phyloP scores from a whole-genome alignment of 176 grass and related monocot genomes.

The Bromus sterilis region DNA sequence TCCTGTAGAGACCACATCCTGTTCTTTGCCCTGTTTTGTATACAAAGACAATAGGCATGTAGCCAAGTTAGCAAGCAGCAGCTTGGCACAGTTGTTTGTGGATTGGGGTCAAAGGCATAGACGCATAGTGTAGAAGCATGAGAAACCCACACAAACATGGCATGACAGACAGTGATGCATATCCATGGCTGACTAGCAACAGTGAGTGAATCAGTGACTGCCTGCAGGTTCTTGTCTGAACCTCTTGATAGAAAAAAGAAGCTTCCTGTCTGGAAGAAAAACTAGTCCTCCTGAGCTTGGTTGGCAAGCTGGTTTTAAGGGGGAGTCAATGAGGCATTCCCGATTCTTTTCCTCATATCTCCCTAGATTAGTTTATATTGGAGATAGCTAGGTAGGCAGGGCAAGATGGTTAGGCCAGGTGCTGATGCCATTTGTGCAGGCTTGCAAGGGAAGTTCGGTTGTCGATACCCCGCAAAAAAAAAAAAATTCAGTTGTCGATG shows the following conservation, averaged over 20 bases:
- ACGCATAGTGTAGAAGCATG: background rate
- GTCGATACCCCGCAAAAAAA: too few relatives aligned
- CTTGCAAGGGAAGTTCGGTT: too few relatives aligned
- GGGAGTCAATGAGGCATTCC: background rate
- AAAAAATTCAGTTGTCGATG: too few relatives aligned
- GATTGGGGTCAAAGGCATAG: background rate
- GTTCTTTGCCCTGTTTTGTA: background rate
- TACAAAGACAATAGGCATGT: background rate
- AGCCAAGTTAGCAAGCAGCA: background rate
- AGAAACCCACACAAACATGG: background rate
- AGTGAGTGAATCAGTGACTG: too few relatives aligned
- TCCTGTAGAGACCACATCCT: slow-evolving; percentile 6
- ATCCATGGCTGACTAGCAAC: background rate
- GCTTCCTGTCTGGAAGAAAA: background rate
- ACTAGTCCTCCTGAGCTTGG: background rate
- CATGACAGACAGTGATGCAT: background rate
- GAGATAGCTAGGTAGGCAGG: too few relatives aligned
- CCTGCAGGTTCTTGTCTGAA: background rate
- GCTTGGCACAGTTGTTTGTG: background rate
- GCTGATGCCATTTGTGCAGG: too few relatives aligned
- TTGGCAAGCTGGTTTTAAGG: background rate
- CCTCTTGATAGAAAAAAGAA: background rate
- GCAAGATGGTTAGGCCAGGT: too few relatives aligned
- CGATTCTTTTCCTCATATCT: too few relatives aligned
- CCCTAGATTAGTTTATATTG: too few relatives aligned